Base-by-base conservation (phyloP, 768 basidiomycete genomes). In the Auricularia sp. region DNA sequence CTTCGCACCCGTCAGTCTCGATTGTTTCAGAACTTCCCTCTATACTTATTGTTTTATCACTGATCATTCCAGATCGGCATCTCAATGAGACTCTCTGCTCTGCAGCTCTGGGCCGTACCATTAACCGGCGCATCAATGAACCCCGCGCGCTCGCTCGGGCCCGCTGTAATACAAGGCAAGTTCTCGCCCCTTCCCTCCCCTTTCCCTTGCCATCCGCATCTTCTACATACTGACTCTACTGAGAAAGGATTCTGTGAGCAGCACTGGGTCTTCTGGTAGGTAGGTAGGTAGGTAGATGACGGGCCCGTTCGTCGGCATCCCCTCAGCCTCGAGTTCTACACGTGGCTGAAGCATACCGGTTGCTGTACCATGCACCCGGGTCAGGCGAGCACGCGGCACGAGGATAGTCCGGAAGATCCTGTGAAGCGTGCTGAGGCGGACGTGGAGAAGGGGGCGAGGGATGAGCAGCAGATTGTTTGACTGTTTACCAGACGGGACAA, bases 291-390 rank as follows among this genome's bases (percentile, higher is more conserved):
- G 29, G 29, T 29, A 29, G 29, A 29, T 29, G 62, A 33, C 54
- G 29, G 63, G 63, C 21, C 63, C 63, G 13, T 35, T 64, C n/a
- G 44, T 33, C 3, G 63, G 63, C 11, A 51, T 44, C 63, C 29
- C 18, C 51, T 64, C 16, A 64, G 63, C 34, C 45, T 64, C 13
- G 69, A 37, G 1, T 73, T 73, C 68, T 76, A 73, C 67, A 54
- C 68, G 34, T 66, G 71, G 59, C 68, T 74, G 59, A 73, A 73
- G 64, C 62, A 34, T 34, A 54, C 45, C 24, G 54, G 51, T 34
- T 68, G 68, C 59, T 72, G 71, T 70, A 67, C 70, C 14, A 68
- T 75, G 63, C 74, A 74, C 66, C 74, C 74, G 2, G 70, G 66
- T 13, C 73, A 73, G 63, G 72, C 71, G 59, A 69, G 68, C n/a